Base-by-base conservation (phyloP, 306 rosid species). In the Mucuna pruriens region DNA sequence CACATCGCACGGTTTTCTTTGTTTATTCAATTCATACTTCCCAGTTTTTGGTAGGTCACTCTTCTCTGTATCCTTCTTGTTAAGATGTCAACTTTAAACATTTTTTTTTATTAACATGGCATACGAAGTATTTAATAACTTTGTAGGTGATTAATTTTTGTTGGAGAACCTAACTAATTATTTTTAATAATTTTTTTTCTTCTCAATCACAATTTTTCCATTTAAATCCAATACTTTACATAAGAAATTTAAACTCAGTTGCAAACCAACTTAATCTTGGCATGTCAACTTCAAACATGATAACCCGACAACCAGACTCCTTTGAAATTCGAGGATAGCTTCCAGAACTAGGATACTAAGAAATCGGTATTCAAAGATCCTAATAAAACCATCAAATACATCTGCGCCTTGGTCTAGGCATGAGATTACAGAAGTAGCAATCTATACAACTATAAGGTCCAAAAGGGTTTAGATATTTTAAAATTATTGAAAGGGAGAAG, bases 281-380 rank as follows among this genome's bases (percentile, higher is more conserved):
- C n/a, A 84, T 70, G 92, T 92, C 92, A 82, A 70, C 19, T 82
- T 89, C 92, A 85, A 58, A 54, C 76, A 75, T 58, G 55, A 83
- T 85, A 80, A 75, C 60, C 64, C 67, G 83, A 74, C 86, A 51
- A 71, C 67, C 12, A 62, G 60, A 54, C 52, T 39, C 62, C 63
- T 62, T 69, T 62, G 70, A 19, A 55, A 52, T 62, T 74, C 54
- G n/a, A 73, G 55, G 40, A 60, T 54, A 66, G 63, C 79, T 85
- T 87, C 82, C 80, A 65, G 76, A 84, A 60, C 38, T 42, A 54
- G 25, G 51, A 78, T 51, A 48, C 80, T 36, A 55, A 23, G 33
- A 57, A 70, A 54, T 63, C 48, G 44, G 52, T n/a, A 19, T 36
- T 60, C 48, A 49, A 39, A 20, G 25, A 31, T 78, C 54, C 29